Percentiles rank a stretch among this genome's conserved stretches.
Evolutionary conservation across 495 filamentous ascomycete species (phyloP).

Genomic region (Neurospora pannonica): DNA sequence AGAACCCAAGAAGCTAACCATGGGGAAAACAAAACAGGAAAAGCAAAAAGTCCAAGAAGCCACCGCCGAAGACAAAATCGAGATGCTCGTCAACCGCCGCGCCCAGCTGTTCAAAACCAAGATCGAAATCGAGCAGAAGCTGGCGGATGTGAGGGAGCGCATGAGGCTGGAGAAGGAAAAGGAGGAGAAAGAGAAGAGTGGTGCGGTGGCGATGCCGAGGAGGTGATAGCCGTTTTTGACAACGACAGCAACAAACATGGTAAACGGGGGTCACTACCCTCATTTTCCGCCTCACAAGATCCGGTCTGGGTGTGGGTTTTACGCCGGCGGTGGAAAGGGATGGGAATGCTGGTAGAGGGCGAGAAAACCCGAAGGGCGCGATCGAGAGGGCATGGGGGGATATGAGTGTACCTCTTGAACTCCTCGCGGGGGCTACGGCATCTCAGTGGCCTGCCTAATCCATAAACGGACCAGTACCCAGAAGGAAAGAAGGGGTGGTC

Average conservation of each 20-base stretch:
- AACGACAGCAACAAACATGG: background rate
- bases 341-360: background rate
- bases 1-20: background rate
- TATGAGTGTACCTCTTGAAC: background rate
- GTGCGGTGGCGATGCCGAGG: background rate
- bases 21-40: constrained; percentile 17
- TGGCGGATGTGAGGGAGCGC: constrained; percentile 23
- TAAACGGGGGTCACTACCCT: background rate
- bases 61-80: constrained; percentile 25
- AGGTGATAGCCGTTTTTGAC: background rate
- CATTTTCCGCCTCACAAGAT: background rate
- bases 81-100: constrained; percentile 25
- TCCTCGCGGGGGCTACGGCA: background rate
- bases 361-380: background rate
- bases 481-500: background rate
- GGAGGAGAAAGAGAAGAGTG: background rate
- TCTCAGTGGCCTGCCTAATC: background rate
- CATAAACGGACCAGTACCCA: background rate
- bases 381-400: background rate
- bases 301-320: background rate
- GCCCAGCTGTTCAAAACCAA: constrained; percentile 21
- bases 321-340: background rate
- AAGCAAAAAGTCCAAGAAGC: constrained; percentile 22
- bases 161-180: constrained; percentile 7
- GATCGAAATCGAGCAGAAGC: constrained; percentile 27